phyloP scores from a whole-genome alignment of 2,329 filamentous ascomycete species.

The Dothideomycetes sp. region DNA sequence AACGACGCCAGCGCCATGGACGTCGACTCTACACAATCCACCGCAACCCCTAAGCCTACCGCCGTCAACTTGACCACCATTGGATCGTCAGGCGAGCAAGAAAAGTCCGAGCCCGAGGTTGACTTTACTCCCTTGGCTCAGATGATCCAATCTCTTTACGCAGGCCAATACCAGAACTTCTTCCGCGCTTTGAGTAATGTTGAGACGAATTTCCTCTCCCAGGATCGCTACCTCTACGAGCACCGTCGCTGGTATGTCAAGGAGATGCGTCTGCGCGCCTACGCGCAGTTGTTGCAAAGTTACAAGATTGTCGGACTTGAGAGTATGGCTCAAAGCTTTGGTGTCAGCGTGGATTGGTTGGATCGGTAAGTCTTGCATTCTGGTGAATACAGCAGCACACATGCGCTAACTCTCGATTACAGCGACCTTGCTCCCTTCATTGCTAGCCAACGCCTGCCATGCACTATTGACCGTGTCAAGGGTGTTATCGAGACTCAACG shows the following conservation, averaged over 20 bases:
- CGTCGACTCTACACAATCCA: conserved; percentile 21
- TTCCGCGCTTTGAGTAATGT: conserved; percentile 83
- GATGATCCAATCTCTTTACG: conserved; percentile 85
- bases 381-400: no score
- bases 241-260: conserved; percentile 96
- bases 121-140: conserved; percentile 85
- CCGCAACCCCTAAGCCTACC: conserved; percentile 48
- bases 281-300: conserved; percentile 93
- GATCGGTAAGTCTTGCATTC: no score
- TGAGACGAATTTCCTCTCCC: conserved; percentile 86
- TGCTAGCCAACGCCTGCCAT: conserved; percentile 83
- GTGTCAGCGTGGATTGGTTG: conserved; percentile 90
- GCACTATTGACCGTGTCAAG: conserved; percentile 94
- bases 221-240: conserved; percentile 91
- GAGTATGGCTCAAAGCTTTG: conserved; percentile 96
- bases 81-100: conserved; percentile 56
- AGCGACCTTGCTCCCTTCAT: conserved; percentile 93
- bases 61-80: conserved; percentile 84
- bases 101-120: conserved; percentile 69
- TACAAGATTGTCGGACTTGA: conserved; percentile 94
- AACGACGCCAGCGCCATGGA: conserved; percentile 56
- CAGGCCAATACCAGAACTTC: conserved; percentile 87
- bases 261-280: conserved; percentile 93
- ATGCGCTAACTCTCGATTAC: no score
- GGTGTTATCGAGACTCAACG: conserved; percentile 97